phyloP scores from a whole-genome alignment of 148 eudicot species.

The Polygonum aviculare region DNA sequence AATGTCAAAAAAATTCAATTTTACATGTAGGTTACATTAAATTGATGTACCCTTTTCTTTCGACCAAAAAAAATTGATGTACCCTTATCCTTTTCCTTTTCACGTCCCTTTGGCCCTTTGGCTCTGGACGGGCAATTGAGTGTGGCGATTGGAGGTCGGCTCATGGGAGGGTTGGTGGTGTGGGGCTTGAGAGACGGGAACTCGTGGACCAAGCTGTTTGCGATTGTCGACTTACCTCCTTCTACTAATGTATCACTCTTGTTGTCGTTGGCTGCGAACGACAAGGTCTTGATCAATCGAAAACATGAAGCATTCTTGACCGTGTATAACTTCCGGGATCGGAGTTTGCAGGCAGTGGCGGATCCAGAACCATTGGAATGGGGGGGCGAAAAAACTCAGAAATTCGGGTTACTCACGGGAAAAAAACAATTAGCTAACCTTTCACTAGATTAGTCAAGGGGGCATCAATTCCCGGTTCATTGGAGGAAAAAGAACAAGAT shows the following conservation, averaged over 20 bases:
- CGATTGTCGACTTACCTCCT: neutral
- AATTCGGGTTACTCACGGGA: too few species aligned
- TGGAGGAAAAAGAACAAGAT: too few species aligned
- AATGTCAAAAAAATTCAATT: too few species aligned
- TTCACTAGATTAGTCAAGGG: too few species aligned
- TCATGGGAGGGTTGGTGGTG: neutral
- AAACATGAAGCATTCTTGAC: neutral
- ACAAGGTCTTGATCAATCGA: neutral
- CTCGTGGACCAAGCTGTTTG: neutral
- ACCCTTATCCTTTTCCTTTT: too few species aligned
- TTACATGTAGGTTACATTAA: too few species aligned
- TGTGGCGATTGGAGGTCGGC: neutral
- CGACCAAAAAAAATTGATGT: too few species aligned
- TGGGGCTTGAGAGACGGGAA: neutral
- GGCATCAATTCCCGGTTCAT: too few species aligned
- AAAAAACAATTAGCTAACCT: too few species aligned
- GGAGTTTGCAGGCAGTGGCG: too few species aligned
- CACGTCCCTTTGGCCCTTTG: neutral
- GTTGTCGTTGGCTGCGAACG: neutral
- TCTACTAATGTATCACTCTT: neutral
- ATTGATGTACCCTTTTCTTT: neutral
- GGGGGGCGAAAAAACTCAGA: too few species aligned
- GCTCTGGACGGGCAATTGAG: neutral
- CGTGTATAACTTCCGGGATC: neutral
- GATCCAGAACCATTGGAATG: too few species aligned